Base-by-base conservation (phyloP, 2,329 filamentous ascomycete species). In the Teratosphaeria epicoccoides region DNA sequence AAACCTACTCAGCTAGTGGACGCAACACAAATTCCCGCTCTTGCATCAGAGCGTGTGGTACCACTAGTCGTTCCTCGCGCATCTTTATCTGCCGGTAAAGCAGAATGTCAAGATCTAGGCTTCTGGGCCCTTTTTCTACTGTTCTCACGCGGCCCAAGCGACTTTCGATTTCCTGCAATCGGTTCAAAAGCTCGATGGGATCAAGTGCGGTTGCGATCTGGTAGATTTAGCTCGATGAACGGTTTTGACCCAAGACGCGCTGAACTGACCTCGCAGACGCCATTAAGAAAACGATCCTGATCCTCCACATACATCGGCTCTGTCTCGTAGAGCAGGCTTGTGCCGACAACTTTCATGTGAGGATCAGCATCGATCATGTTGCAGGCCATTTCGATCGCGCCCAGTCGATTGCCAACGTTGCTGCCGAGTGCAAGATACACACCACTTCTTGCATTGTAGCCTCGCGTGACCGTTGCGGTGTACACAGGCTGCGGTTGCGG, bases 301-400 rank as follows among this genome's bases (percentile, higher is more conserved):
- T 96, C 85, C 56, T 86, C 73, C 57, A 96, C 86, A 69, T 98
- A 98, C 93, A 98, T 98, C 22, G 93, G 88, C 61, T 88, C 83
- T 3, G 91, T 98, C 72, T 97, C 89, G 79, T 93, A 98, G 2
- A 98, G 75, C 55, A 83, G 85, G 68, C 91, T 97, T 0, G 91
- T 95, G 61, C 84, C 78, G 62, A 81, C 77, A 37, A 98, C 79
- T 49, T 71, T 80, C 64, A 97, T 88, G 28, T 82, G 83, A 22
- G 80, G 76, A 44, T 76, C 59, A 1, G 56, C 73, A 57, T 87
- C 81, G 81, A 98, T 88, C 65, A 85, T 80, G 44, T 75, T 76
- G 66, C 89, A 90, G 0, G 93, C 91, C 61, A 78, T 76, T 68
- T 96, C 89, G 58, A 98, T 94, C 79, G 85, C 86, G 43, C 76